Evolutionary conservation across 1,284 basidiomycete genomes (phyloP).

Genomic region (Phellinidium pouzarii): DNA sequence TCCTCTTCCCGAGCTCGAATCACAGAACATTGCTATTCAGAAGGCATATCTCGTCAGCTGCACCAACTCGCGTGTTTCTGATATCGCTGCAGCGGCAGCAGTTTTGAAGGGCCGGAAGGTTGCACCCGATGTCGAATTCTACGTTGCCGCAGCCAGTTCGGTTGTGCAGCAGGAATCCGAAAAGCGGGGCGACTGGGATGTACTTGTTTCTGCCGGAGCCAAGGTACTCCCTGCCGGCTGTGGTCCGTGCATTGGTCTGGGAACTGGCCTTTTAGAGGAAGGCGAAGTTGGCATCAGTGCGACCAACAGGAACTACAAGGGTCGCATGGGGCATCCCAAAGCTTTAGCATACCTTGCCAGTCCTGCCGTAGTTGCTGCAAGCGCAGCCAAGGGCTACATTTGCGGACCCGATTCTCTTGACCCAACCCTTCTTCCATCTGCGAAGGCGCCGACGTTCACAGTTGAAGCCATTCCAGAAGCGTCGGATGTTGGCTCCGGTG

Average conservation of each 20-base stretch:
- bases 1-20: conserved; percentile 77
- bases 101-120: conserved; percentile 85
- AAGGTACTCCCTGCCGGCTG: conserved; percentile 93
- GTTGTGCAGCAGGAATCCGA: conserved; percentile 90
- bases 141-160: conserved; percentile 92
- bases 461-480: conserved; percentile 34
- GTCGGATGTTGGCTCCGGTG: conserved; percentile 24
- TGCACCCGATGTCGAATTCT: conserved; percentile 91
- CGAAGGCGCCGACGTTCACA: conserved; percentile 47
- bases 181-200: conserved; percentile 81
- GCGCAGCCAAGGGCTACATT: conserved; percentile 89
- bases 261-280: conserved; percentile 88
- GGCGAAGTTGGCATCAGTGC: conserved; percentile 96
- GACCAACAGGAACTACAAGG: conserved; percentile 99
- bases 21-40: conserved; percentile 76
- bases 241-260: conserved; percentile 96
- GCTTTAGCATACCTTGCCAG: conserved; percentile 94
- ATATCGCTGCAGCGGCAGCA: conserved; percentile 86
- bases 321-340: conserved; percentile 94
- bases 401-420: conserved; percentile 76
- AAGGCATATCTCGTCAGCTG: conserved; percentile 99
- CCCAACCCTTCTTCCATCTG: conserved; percentile 43
- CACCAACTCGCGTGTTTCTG: conserved; percentile 95
- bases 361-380: conserved; percentile 95
- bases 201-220: conserved; percentile 81